A percentile compares a stretch with the other conserved stretches of the same genome.
phyloP scores from a whole-genome alignment of 1,284 basidiomycete genomes.

The Macrocybe sp. region DNA sequence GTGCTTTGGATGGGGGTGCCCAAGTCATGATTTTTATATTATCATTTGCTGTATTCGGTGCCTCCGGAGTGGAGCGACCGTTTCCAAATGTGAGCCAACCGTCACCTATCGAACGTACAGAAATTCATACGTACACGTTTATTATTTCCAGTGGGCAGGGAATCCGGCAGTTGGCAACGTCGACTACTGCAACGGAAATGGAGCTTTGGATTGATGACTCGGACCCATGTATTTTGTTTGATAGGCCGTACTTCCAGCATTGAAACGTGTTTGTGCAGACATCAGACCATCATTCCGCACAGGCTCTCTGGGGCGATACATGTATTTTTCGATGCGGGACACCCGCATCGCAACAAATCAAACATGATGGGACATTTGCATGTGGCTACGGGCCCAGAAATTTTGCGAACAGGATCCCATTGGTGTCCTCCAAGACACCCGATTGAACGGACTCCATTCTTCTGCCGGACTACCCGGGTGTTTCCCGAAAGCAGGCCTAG shows the following conservation, averaged over 20 bases:
- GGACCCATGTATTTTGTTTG: not conserved
- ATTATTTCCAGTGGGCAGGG: constrained; percentile 41
- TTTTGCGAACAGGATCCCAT: too few species aligned
- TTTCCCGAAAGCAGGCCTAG: too few species aligned
- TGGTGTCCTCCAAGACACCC: too few species aligned
- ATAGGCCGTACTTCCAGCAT: not conserved
- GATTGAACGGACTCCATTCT: too few species aligned
- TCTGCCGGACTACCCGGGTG: too few species aligned
- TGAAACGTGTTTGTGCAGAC: too few species aligned
- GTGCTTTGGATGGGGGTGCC: constrained; percentile 64
- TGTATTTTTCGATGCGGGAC: too few species aligned
- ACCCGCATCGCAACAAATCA: too few species aligned
- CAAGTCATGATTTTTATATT: constrained; percentile 66
- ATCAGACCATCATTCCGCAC: too few species aligned
- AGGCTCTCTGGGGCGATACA: too few species aligned
- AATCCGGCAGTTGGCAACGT: constrained; percentile 49
- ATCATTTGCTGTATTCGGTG: constrained; percentile 67
- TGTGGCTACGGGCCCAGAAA: too few species aligned
- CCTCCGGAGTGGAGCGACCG: constrained; percentile 42
- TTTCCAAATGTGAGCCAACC: constrained; percentile 43
- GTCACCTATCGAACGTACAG: not conserved
- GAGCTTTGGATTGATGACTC: constrained; percentile 31
- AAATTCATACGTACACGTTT: not conserved
- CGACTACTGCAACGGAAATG: constrained; percentile 57
- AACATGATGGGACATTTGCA: too few species aligned